These are phyloP conservation scores for Fusarium brachygibbosum DNA, from an alignment of 2,329 filamentous ascomycete species.

Conservation along the genomic window DNA sequence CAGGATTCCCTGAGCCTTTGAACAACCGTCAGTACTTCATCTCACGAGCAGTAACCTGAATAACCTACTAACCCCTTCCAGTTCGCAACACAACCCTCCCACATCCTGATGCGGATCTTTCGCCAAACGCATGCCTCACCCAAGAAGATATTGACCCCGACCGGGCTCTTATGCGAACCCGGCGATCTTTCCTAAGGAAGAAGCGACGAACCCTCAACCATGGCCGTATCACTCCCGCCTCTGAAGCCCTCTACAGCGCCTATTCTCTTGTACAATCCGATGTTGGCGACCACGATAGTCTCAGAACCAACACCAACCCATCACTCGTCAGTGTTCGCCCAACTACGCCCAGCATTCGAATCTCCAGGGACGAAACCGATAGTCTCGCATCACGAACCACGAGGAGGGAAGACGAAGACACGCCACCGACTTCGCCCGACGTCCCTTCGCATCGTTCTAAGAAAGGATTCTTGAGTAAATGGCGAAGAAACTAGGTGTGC, in stretches of 20 bases:
- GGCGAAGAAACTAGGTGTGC: slow-evolving; percentile 42
- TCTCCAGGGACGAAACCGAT: slow-evolving; percentile 57
- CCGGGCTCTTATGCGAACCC: slow-evolving; percentile 59
- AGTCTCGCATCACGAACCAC: slow-evolving; percentile 53
- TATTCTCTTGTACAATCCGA: slow-evolving; percentile 53
- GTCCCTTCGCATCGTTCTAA: slow-evolving; percentile 49
- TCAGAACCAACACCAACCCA: slow-evolving; percentile 39
- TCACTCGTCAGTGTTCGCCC: slow-evolving; percentile 50
- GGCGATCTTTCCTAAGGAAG: slow-evolving; percentile 62
- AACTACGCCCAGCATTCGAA: slow-evolving; percentile 52
- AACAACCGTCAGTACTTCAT: slow-evolving; percentile 58
- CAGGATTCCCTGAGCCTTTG: slow-evolving; percentile 67
- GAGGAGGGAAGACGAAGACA: slow-evolving; percentile 51
- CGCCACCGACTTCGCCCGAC: slow-evolving; percentile 56
- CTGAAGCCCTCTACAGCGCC: slow-evolving; percentile 52
- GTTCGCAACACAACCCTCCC: slow-evolving; percentile 71
- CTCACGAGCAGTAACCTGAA: background rate
- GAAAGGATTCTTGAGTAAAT: slow-evolving; percentile 47
- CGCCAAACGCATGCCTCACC: slow-evolving; percentile 68
- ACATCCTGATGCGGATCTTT: slow-evolving; percentile 72
- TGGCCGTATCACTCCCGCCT: slow-evolving; percentile 58
- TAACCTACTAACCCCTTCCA: slow-evolving; percentile 41
- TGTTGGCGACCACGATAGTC: slow-evolving; percentile 39
- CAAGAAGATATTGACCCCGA: slow-evolving; percentile 65
- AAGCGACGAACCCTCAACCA: slow-evolving; percentile 61